Percentiles rank a stretch among this genome's conserved stretches.
Evolutionary conservation across 2,329 filamentous ascomycete genomes (phyloP).

Genomic region (Pleoardoris graminearum): DNA sequence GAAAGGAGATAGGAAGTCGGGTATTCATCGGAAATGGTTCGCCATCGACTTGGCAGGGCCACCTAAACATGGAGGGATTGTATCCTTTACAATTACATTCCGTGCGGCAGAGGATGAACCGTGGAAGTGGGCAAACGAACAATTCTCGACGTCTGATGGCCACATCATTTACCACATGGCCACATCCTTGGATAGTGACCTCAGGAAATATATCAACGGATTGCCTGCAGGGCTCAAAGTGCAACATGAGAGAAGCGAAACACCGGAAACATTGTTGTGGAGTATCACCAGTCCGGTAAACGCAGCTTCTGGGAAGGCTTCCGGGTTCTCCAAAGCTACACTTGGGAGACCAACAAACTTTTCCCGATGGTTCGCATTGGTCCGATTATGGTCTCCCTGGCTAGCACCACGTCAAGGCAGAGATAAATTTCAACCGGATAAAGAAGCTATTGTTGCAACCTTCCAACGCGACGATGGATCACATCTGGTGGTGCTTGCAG

Average conservation of each 20-base stretch:
- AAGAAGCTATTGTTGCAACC: conserved; percentile 76
- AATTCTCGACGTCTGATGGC: conserved; percentile 66
- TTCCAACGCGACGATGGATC: conserved; percentile 74
- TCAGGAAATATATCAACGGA: conserved; percentile 61
- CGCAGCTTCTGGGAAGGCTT: conserved; percentile 60
- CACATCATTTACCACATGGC: conserved; percentile 58
- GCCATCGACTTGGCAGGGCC: conserved; percentile 51
- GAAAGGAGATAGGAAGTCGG: conserved; percentile 11
- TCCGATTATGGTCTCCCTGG: conserved; percentile 82
- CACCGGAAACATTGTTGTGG: conserved; percentile 71
- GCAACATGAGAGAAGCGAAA: conserved; percentile 63
- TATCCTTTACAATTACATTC: conserved; percentile 74
- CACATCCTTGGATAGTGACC: conserved; percentile 42
- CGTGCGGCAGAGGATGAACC: conserved; percentile 55
- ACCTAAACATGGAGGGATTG: conserved; percentile 50
- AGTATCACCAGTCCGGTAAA: conserved; percentile 61
- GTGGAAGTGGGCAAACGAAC: conserved; percentile 74
- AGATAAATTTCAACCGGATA: conserved; percentile 66
- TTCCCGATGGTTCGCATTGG: conserved; percentile 78
- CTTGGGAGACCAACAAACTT: conserved; percentile 68
- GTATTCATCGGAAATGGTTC: conserved; percentile 57
- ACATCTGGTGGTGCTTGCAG: conserved; percentile 75
- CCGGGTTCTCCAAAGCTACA: conserved; percentile 59
- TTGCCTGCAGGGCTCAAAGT: conserved; percentile 61
- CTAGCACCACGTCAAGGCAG: conserved; percentile 84